phyloP scores from a whole-genome alignment of 164 flowering plant species.

The Stephania cephalantha region DNA sequence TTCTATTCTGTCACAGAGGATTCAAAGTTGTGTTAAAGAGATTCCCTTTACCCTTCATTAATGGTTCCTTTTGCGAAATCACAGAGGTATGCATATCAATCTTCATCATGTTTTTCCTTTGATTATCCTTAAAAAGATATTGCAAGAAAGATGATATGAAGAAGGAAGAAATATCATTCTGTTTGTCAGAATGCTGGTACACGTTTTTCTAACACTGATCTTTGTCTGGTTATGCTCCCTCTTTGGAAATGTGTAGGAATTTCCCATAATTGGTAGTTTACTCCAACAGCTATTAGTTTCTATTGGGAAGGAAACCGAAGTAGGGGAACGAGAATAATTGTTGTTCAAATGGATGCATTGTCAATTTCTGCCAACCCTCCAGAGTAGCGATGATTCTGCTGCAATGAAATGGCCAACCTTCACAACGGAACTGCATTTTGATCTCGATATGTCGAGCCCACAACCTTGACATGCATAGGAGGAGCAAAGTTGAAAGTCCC shows the following conservation, averaged over 20 bases:
- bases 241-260: slow-evolving; percentile 25
- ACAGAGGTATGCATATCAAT: slow-evolving; percentile 20
- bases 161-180: neutral
- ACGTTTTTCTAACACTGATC: neutral
- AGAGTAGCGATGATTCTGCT: neutral
- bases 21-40: slow-evolving; percentile 12
- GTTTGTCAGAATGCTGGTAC: neutral
- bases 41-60: slow-evolving; percentile 23
- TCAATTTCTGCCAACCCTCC: slow-evolving; percentile 13
- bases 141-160: too few species aligned
- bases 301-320: slow-evolving; percentile 16
- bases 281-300: slow-evolving; percentile 25
- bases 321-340: neutral
- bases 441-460: neutral
- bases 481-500: neutral
- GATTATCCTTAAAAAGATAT: too few species aligned
- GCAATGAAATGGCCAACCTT: neutral
- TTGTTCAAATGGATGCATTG: neutral
- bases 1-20: slow-evolving; percentile 27
- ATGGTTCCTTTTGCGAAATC: slow-evolving; percentile 24
- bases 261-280: slow-evolving; percentile 28
- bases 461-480: neutral
- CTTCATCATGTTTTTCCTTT: neutral
- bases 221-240: neutral
- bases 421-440: neutral